Evolutionary conservation across 129 eudicot genomes (phyloP), one percentile per base, ranked within the genome.

Genomic region (Ambrosia artemisiifolia): DNA sequence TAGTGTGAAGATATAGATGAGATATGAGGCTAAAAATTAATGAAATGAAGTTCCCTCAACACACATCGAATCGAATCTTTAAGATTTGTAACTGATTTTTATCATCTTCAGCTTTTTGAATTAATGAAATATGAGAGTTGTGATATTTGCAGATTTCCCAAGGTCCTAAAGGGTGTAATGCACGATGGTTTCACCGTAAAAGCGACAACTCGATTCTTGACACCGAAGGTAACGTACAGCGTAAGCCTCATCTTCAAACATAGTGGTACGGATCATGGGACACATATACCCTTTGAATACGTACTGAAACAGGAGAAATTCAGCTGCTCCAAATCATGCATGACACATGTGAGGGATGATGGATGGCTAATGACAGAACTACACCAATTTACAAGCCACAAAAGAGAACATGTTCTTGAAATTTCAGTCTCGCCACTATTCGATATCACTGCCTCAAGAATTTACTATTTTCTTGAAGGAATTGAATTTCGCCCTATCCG

Each of bases 181-280:
- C n/a, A 17, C 57, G 3, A 40, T 0, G 75, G 67, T 42, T 71
- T 71, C 30, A 12, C 2, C 13, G 30, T 71, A 42, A 43, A 57
- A 14, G 43, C 8, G 42, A 71, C 8, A 40, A 71, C 67, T 1
- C 55, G 7, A 4, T 71, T 56, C 17, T 57, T 71, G 67, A 5
- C 75, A n/a, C 60, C n/a, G 16, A 32, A 49, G 7, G 24, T 7
- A 20, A 17, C 16, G 17, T 68, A 68, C 46, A 13, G 46, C 2
- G 47, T 68, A 28, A 47, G n/a, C 62, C 73, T 68, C 32, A 9
- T 68, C 44, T 68, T 68, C 61, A 68, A 68, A 42, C 61, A 49
- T 49, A 33, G 6, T 13, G 17, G 32, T 16, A 3, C 16, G 0
- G 33, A 68, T 33, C 44, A 49, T 48, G 73, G 61, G 32, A 48